Base-by-base conservation (phyloP, 2,329 filamentous ascomycete species). In the Shiraia bambusicola region DNA sequence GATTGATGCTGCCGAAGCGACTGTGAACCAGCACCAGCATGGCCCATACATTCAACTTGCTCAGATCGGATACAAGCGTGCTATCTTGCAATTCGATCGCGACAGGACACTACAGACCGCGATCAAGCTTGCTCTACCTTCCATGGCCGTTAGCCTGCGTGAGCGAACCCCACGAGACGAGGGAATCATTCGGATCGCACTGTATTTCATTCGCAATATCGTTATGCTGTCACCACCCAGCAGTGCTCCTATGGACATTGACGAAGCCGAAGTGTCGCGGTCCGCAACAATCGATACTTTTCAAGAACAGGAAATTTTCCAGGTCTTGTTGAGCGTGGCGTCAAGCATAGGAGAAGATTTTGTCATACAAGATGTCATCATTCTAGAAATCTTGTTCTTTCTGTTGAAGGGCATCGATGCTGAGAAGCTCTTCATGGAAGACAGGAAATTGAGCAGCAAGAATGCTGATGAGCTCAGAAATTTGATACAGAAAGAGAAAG, bases 341-440 rank as follows among this genome's bases (percentile, higher is more conserved):
- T 96, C 91, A 2, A 94, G 92, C 49, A 92, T 96, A 74, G 88
- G 88, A 25, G 90, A 96, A 28, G 92, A 97, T 57, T 98, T 96
- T 66, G 83, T 86, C 47, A 83, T 84, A 12, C 89, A 97, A 56
- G 92, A 97, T 62, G 83, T 92, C 2, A 79, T 90, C n/a, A 70
- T 96, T 15, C 81, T 98, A 71, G 93, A 98, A 64, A 87, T 92
- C 28, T 72, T 98, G 19, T 98, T 95, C 69, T 89, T 97, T 57
- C 69, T 98, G 1, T 80, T 97, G 43, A 97, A 97, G 67, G 88
- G 91, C 14, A 83, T 97, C 11, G 85, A 95, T 65, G 78, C 86
- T 2, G 80, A 86, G 45, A 88, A 89, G 63, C 72, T 98, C 2
- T 97, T 96, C 65, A 85, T 95, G 80, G 80, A 87, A 50, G 83